Evolutionary conservation across 2,329 filamentous ascomycete genomes (phyloP).

Genomic region (Daldinia eschscholtzii): DNA sequence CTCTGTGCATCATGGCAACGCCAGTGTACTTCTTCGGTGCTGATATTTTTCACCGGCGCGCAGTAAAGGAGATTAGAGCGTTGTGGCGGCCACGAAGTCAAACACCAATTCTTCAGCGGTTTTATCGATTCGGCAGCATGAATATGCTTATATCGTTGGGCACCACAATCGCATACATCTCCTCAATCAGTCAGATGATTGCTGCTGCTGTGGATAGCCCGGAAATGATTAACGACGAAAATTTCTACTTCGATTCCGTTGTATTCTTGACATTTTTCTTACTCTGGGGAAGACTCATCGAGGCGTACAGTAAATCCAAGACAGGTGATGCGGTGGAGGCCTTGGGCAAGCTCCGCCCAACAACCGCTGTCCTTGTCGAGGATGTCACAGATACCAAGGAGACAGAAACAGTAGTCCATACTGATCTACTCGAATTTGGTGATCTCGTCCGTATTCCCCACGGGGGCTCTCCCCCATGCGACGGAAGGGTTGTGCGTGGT

Average conservation of each 20-base stretch:
- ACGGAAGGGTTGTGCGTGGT: conserved; percentile 75
- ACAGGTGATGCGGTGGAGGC: conserved; percentile 88
- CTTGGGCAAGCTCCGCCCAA: conserved; percentile 81
- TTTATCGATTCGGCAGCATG: conserved; percentile 97
- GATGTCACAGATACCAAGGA: conserved; percentile 55
- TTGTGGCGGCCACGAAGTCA: conserved; percentile 83
- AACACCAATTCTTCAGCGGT: conserved; percentile 78
- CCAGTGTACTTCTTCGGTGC: conserved; percentile 89
- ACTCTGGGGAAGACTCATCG: conserved; percentile 78
- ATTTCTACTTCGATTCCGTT: conserved; percentile 91
- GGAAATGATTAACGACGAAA: conserved; percentile 59
- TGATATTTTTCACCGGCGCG: conserved; percentile 84
- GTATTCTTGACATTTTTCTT: conserved; percentile 93
- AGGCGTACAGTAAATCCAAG: conserved; percentile 92
- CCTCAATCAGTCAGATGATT: conserved; percentile 83
- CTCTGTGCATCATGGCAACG: conserved; percentile 83
- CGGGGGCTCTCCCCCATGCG: conserved; percentile 86
- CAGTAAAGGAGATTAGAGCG: conserved; percentile 80
- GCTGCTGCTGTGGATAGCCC: conserved; percentile 65
- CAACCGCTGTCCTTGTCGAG: conserved; percentile 78
- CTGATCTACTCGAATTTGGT: conserved; percentile 81
- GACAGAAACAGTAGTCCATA: conserved; percentile 59
- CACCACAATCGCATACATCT: conserved; percentile 87
- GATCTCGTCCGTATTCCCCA: conserved; percentile 81
- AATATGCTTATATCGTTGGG: conserved; percentile 92